A percentile compares a stretch with the other conserved stretches of the same genome.
Conservation (phyloP, 1,284 basidiomycete species). For the Fistulinella cinereoalba region DNA sequence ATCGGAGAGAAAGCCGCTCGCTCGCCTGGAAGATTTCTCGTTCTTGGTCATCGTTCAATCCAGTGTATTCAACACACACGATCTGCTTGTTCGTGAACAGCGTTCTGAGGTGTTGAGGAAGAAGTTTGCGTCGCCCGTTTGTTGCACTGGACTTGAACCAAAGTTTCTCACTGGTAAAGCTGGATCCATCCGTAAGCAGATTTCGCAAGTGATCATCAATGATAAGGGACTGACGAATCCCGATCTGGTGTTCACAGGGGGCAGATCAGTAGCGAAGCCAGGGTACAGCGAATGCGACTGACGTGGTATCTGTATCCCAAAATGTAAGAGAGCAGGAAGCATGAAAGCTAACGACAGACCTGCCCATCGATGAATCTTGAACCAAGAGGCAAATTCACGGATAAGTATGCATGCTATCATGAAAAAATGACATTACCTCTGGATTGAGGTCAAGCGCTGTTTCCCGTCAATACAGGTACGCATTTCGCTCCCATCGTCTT, state of each 20-base stretch:
- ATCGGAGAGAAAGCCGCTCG: neutral
- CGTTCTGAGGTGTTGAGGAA: conserved; percentile 23
- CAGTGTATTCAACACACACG: conserved; percentile 49
- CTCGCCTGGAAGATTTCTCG: conserved; percentile 37
- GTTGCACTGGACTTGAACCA: conserved; percentile 35
- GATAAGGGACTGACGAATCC: conserved; percentile 37
- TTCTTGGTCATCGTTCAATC: conserved; percentile 36
- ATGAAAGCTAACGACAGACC: conserved; percentile 31
- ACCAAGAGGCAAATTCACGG: conserved; percentile 4
- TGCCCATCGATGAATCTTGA: conserved; percentile 49
- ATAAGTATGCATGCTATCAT: neutral
- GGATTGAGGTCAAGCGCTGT: conserved; percentile 53
- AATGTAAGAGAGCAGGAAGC: neutral
- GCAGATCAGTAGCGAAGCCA: conserved; percentile 4
- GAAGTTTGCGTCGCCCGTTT: conserved; percentile 27
- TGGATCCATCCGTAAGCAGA: conserved; percentile 3
- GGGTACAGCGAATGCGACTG: conserved; percentile 17
- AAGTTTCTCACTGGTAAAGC: conserved; percentile 39
- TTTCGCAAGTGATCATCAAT: neutral
- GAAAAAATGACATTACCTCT: conserved; percentile 33
- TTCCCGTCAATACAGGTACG: conserved; percentile 55
- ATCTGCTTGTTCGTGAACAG: conserved; percentile 47
- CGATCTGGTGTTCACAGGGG: conserved; percentile 29
- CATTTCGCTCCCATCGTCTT: conserved; percentile 43
- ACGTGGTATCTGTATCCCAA: conserved; percentile 33